phyloP scores from a whole-genome alignment of 2,329 filamentous ascomycete species.

The Scopulariopsis brevicaulis region DNA sequence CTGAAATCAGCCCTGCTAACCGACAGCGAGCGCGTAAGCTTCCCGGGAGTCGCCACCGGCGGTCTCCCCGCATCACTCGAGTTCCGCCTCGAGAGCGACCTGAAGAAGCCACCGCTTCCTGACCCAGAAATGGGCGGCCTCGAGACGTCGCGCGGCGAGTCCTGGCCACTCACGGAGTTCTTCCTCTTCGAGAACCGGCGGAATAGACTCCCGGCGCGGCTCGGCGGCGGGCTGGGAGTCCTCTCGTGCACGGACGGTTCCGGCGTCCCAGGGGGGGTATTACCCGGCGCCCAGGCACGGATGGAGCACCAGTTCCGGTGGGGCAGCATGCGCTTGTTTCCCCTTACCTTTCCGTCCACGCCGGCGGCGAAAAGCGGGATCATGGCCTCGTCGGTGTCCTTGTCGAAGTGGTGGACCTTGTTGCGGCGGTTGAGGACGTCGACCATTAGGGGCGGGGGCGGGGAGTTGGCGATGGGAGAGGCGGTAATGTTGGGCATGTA shows the following conservation, averaged over 20 bases:
- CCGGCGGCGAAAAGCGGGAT: conserved; percentile 86
- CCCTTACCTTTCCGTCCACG: conserved; percentile 78
- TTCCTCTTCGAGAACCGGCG: conserved; percentile 28
- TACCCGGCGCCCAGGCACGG: conserved; percentile 67
- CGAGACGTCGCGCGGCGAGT: conserved; percentile 18
- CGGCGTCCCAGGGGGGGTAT: conserved; percentile 61
- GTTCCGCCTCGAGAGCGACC: conserved; percentile 25
- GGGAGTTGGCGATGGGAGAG: conserved; percentile 87
- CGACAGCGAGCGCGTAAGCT: conserved; percentile 8
- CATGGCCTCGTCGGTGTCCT: conserved; percentile 86
- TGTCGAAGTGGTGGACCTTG: conserved; percentile 62
- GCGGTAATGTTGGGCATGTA: conserved; percentile 97
- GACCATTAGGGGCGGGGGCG: conserved; percentile 76
- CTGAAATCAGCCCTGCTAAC: conserved; percentile 7
- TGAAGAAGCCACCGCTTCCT: conserved; percentile 11
- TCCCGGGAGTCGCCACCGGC: neutral
- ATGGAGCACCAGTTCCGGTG: conserved; percentile 96
- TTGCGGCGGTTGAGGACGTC: conserved; percentile 92
- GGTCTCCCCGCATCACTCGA: conserved; percentile 1
- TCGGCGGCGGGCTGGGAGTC: conserved; percentile 24
- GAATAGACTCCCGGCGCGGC: conserved; percentile 14
- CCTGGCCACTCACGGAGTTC: conserved; percentile 5
- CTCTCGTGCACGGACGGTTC: conserved; percentile 34
- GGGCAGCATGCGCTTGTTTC: conserved; percentile 82
- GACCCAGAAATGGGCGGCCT: neutral